phyloP scores from a whole-genome alignment of 23 red algal genomes.

The Chondrus crispus region DNA sequence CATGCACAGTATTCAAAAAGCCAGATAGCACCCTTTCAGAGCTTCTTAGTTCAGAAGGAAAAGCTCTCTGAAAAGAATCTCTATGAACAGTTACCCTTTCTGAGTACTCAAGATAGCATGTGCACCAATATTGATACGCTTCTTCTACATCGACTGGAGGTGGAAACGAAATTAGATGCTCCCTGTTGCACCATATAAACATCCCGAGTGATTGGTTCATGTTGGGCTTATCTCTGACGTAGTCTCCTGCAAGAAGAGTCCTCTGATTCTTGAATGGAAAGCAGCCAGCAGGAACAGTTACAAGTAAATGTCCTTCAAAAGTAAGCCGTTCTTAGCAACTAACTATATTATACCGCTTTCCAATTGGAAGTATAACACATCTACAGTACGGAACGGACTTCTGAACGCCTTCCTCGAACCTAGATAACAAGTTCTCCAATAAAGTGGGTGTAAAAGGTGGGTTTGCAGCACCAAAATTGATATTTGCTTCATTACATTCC shows the following conservation, averaged over 20 bases:
- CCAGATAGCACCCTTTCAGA: not conserved
- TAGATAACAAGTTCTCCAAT: not conserved
- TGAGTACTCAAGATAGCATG: not conserved
- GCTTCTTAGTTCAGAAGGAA: not conserved
- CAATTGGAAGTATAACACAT: not conserved
- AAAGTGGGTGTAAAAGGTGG: not conserved
- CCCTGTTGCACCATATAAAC: not conserved
- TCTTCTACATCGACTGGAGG: not conserved
- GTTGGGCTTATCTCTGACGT: not conserved
- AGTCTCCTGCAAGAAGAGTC: not conserved
- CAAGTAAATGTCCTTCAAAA: not conserved
- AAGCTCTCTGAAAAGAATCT: not conserved
- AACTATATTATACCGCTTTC: not conserved
- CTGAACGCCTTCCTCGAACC: not conserved
- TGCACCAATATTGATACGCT: not conserved
- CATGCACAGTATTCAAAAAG: too few species aligned
- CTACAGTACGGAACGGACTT: not conserved
- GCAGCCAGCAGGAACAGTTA: not conserved
- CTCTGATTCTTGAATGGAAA: not conserved
- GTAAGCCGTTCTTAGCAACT: not conserved
- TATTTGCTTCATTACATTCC: not conserved
- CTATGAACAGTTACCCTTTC: not conserved
- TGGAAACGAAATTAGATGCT: not conserved
- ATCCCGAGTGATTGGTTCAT: not conserved
- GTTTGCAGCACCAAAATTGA: not conserved